A percentile compares a stretch with the other conserved stretches of the same genome.
Evolutionary conservation across 1,139 yeast species (phyloP).

Genomic region (Chernovozyma aurita): DNA sequence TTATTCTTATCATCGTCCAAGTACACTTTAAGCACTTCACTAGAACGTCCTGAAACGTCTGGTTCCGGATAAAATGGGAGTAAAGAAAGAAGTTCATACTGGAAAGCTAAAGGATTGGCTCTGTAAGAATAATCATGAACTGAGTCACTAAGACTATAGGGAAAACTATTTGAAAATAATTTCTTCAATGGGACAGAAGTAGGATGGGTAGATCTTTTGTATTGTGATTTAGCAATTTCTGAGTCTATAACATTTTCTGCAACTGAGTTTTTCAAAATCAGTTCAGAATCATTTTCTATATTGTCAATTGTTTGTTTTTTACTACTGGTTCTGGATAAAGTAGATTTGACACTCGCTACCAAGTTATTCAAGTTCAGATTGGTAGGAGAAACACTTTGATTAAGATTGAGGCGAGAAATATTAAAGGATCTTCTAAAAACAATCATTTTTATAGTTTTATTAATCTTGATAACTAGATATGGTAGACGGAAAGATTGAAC

Average conservation of each 20-base stretch:
- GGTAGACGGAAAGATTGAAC: too few species aligned
- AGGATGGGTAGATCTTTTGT: conserved; percentile 54
- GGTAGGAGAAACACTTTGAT: conserved; percentile 4
- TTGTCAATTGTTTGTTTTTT: neutral
- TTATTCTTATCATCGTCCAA: conserved; percentile 39
- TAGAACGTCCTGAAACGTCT: conserved; percentile 27
- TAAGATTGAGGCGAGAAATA: neutral
- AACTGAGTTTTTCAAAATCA: neutral
- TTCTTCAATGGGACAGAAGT: conserved; percentile 56
- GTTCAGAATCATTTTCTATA: neutral
- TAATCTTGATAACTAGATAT: too few species aligned
- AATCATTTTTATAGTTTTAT: neutral
- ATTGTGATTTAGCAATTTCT: conserved; percentile 9
- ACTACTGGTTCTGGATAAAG: neutral
- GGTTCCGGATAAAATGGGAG: conserved; percentile 37
- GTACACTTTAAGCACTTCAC: conserved; percentile 30
- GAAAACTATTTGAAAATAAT: conserved; percentile 52
- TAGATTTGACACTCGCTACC: neutral
- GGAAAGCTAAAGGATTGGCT: conserved; percentile 42
- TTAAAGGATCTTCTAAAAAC: neutral
- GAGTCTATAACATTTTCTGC: neutral
- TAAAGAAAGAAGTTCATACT: conserved; percentile 44
- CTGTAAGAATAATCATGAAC: conserved; percentile 44
- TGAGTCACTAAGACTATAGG: conserved; percentile 50
- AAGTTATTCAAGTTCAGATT: conserved; percentile 1